Evolutionary conservation across 2,329 filamentous ascomycete genomes (phyloP).

Genomic region (Corynespora cassiicola): DNA sequence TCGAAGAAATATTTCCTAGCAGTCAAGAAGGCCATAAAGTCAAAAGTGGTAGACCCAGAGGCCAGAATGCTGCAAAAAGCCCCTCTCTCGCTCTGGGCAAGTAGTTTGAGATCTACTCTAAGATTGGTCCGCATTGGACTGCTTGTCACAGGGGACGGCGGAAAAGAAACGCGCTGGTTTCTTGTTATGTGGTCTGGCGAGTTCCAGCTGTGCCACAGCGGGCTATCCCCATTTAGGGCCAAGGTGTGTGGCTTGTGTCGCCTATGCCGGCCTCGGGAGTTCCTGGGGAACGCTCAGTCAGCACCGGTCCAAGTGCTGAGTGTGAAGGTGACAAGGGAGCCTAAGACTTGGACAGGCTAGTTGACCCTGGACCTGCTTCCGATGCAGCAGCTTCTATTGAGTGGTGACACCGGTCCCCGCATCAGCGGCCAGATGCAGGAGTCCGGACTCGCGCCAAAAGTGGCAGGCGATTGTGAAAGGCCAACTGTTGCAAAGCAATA

Average conservation of each 20-base stretch:
- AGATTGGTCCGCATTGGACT: slow-evolving; percentile 16
- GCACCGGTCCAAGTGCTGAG: background rate
- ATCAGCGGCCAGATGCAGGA: slow-evolving; percentile 8
- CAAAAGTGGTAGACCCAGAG: background rate
- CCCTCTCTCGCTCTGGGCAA: slow-evolving; percentile 3
- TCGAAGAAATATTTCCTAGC: slow-evolving; percentile 13
- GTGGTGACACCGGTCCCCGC: slow-evolving; percentile 6
- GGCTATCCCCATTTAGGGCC: background rate
- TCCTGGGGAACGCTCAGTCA: slow-evolving; percentile 3
- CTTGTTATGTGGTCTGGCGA: slow-evolving; percentile 4
- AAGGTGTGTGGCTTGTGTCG: slow-evolving; percentile 5
- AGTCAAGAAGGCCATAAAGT: slow-evolving; percentile 14
- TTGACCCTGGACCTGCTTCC: background rate
- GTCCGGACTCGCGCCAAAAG: slow-evolving; percentile 5
- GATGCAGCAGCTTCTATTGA: slow-evolving; percentile 2
- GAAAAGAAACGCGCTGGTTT: slow-evolving; percentile 4
- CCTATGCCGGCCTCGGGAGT: background rate
- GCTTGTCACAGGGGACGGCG: slow-evolving; percentile 16
- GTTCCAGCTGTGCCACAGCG: slow-evolving; percentile 17
- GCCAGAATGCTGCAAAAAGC: slow-evolving; percentile 7
- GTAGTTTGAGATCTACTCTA: slow-evolving; percentile 6
- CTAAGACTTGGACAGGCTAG: slow-evolving; percentile 9
- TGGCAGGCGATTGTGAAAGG: slow-evolving; percentile 13
- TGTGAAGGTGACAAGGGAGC: slow-evolving; percentile 9
- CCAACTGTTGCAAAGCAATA: slow-evolving; percentile 19